Evolutionary conservation across 2,329 filamentous ascomycete genomes (phyloP).

Genomic region (Microcyclospora pomicola): DNA sequence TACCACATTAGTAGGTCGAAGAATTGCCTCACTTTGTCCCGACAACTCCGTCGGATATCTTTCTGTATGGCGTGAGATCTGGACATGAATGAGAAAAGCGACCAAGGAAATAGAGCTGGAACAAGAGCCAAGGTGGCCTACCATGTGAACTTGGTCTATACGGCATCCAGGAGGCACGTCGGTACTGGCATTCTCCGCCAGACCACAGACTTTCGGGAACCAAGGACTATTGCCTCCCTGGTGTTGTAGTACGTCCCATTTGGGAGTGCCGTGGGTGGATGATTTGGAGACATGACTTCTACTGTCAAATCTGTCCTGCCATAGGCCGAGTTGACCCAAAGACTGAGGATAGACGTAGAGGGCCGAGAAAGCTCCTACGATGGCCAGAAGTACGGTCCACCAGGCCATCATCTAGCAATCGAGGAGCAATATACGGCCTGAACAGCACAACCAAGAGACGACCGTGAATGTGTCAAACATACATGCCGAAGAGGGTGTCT

Average conservation of each 20-base stretch:
- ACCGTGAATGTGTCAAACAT: no score
- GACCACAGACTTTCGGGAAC: slow-evolving; percentile 35
- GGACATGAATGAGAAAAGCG: slow-evolving; percentile 1
- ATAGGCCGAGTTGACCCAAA: no score
- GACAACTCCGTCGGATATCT: slow-evolving; percentile 32
- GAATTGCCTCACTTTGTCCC: background rate
- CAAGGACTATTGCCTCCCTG: slow-evolving; percentile 43
- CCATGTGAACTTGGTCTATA: slow-evolving; percentile 47
- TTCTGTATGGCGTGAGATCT: slow-evolving; percentile 46
- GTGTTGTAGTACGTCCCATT: slow-evolving; percentile 40
- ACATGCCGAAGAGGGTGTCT: no score
- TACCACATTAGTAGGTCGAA: background rate
- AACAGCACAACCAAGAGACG: no score
- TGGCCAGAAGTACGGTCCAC: no score
- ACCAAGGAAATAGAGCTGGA: slow-evolving; percentile 2
- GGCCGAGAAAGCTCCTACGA: no score
- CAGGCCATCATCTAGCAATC: no score
- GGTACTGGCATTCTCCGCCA: slow-evolving; percentile 26
- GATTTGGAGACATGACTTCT: no score
- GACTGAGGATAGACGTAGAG: no score
- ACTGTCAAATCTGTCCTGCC: no score
- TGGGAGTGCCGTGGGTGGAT: background rate
- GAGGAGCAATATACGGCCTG: no score
- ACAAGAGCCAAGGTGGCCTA: slow-evolving; percentile 16
- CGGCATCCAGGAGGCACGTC: slow-evolving; percentile 34